phyloP scores from a whole-genome alignment of 805 yeast genomes.

The Monosporozyma unispora region DNA sequence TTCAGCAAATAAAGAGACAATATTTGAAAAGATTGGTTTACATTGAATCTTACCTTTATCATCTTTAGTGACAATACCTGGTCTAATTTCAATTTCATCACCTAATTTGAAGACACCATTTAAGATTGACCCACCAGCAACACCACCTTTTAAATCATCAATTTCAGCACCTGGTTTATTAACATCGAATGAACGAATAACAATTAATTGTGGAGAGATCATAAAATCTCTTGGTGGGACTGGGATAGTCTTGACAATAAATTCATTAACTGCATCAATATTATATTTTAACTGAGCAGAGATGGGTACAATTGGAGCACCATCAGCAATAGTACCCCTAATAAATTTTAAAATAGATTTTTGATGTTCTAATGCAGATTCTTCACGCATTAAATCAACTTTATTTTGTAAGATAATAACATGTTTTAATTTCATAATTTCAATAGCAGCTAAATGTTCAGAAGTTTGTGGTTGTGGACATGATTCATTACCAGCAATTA shows the following conservation, averaged over 20 bases:
- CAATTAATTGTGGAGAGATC: constrained; percentile 90
- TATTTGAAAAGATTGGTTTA: constrained; percentile 89
- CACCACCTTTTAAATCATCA: constrained; percentile 97
- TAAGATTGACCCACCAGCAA: constrained; percentile 97
- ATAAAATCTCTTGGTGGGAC: constrained; percentile 93
- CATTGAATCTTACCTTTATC: constrained; percentile 83
- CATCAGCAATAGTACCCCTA: constrained; percentile 97
- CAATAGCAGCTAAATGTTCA: constrained; percentile 98
- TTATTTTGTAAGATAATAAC: constrained; percentile 94
- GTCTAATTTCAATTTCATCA: constrained; percentile 97
- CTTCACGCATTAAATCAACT: constrained; percentile 97
- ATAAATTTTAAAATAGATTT: constrained; percentile 86
- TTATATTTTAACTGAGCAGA: constrained; percentile 98
- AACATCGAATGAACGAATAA: constrained; percentile 96
- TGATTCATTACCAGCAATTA: constrained; percentile 96
- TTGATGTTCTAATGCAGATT: constrained; percentile 90
- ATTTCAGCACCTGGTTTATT: constrained; percentile 98
- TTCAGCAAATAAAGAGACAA: constrained; percentile 92
- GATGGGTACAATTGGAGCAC: constrained; percentile 97
- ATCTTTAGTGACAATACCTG: constrained; percentile 97
- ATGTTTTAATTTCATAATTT: constrained; percentile 96
- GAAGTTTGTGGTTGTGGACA: constrained; percentile 99
- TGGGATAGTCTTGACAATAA: constrained; percentile 86
- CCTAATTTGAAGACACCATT: constrained; percentile 96
- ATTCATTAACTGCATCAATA: constrained; percentile 96